These are phyloP conservation scores for Cercophora sp. DNA, from an alignment of 495 filamentous ascomycete species.

Conservation along the genomic window DNA sequence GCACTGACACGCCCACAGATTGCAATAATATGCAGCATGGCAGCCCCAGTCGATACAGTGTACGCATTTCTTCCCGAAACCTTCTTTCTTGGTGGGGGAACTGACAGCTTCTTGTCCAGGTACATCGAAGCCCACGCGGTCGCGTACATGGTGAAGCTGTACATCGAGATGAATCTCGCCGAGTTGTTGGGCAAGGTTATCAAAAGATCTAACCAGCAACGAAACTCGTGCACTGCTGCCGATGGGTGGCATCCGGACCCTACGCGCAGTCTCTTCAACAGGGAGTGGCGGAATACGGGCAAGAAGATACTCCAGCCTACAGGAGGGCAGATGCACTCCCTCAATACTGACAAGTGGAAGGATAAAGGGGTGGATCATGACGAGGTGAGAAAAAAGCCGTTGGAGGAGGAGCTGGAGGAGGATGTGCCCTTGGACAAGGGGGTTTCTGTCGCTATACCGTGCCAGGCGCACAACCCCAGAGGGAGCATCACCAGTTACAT, in stretches of 20 bases:
- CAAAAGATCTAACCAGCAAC: slow-evolving; percentile 13
- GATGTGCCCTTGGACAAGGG: no score
- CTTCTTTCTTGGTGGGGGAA: no score
- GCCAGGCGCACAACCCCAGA: no score
- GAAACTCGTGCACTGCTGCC: not conserved
- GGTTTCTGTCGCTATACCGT: no score
- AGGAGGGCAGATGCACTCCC: not conserved
- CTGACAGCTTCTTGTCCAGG: slow-evolving; percentile 8
- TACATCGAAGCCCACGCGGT: slow-evolving; percentile 52
- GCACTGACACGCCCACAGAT: slow-evolving; percentile 11
- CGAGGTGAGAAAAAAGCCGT: not conserved
- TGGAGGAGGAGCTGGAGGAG: not conserved
- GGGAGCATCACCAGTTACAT: no score
- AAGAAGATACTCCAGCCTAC: no score
- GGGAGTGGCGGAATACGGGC: no score
- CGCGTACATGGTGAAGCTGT: slow-evolving; percentile 47
- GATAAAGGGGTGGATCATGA: not conserved
- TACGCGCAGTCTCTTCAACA: no score
- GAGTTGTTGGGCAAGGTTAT: slow-evolving; percentile 40
- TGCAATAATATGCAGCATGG: slow-evolving; percentile 30
- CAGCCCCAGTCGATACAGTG: slow-evolving; percentile 23
- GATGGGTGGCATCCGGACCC: no score
- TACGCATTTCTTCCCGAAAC: no score
- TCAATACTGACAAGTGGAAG: no score
- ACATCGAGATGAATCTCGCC: slow-evolving; percentile 55